phyloP scores from a whole-genome alignment of 352 stramenopile genomes.

The Globisporangium mamillatum region DNA sequence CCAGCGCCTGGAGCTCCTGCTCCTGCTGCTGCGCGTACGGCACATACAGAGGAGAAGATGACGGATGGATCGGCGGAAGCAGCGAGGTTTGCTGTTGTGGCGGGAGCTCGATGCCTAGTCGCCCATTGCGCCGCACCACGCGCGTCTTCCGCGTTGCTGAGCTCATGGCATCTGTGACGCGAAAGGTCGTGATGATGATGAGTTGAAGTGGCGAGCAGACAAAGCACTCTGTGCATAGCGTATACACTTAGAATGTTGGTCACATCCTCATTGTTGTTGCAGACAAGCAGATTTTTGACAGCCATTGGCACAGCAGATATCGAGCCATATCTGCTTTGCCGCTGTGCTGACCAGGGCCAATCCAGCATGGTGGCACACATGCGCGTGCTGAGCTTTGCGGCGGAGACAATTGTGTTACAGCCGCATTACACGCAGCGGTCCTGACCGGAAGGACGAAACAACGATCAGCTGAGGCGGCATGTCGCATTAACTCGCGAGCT shows the following conservation, averaged over 20 bases:
- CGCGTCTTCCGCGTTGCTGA: slow-evolving; percentile 4
- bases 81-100: not conserved
- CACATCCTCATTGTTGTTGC: not conserved
- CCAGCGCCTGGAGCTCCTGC: slow-evolving; percentile 19
- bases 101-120: slow-evolving; percentile 17
- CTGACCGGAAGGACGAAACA: not conserved
- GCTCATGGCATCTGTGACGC: not conserved
- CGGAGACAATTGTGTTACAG: not conserved
- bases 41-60: not conserved
- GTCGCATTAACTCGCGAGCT: not conserved
- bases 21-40: slow-evolving; percentile 17
- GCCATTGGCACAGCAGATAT: too few relatives aligned
- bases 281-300: not conserved
- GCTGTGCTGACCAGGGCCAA: too few relatives aligned
- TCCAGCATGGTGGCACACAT: too few relatives aligned
- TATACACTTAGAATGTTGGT: not conserved
- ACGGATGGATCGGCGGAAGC: slow-evolving; percentile 19
- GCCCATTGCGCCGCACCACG: slow-evolving; percentile 20
- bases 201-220: not conserved
- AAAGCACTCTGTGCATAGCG: not conserved
- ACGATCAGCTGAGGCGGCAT: not conserved
- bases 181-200: not conserved
- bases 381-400: too few relatives aligned
- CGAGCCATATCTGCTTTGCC: too few relatives aligned
- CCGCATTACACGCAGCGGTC: not conserved